Evolutionary conservation across 1,284 basidiomycete species (phyloP), one percentile per base, ranked within the genome.

Genomic region (Abortiporus biennis): DNA sequence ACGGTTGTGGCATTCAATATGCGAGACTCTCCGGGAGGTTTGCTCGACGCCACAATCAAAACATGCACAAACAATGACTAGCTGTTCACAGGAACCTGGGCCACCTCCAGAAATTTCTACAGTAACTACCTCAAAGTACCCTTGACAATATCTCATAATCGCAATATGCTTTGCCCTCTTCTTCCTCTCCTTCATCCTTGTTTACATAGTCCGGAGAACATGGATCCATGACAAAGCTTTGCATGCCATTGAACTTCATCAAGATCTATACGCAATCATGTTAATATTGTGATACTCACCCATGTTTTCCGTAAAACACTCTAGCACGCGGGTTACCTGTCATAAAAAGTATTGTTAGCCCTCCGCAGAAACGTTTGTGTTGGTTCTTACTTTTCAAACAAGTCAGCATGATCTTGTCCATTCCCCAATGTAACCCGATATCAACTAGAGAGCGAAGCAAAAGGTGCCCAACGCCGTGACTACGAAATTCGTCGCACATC

Each of bases 351-450:
- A 23, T 19, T 13, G 4, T 8, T n/a, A 20, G 30, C 54, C 20
- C 12, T 6, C 29, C 17, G 12, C 4, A 17, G 38, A 40, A 15
- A 17, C 15, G 6, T 6, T 11, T 13, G 20, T n/a, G 12, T 22
- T 29, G 13, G 17, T 11, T 20, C 40, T 6, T 38, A 85, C 86
- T 67, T 69, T 76, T 78, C 42, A 87, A 68, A 3, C 77, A 80
- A 0, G 85, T 89, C n/a, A 89, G 69, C 68, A 82, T 72, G 25
- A 87, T 58, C 54, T 78, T 82, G 27, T 76, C 57, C 80, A 89
- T 85, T 1, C 54, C 42, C 63, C 70, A 80, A 23, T 52, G 55
- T n/a, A 51, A 53, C 2, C 72, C 78, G 21, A 89, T 70, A 3
- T 56, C 59, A 13, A 57, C 57, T n/a, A 88, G 56, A 17, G 62